These are phyloP conservation scores for Scutellaria minor DNA, from an alignment of 257 asterid species.

Conservation along the genomic window DNA sequence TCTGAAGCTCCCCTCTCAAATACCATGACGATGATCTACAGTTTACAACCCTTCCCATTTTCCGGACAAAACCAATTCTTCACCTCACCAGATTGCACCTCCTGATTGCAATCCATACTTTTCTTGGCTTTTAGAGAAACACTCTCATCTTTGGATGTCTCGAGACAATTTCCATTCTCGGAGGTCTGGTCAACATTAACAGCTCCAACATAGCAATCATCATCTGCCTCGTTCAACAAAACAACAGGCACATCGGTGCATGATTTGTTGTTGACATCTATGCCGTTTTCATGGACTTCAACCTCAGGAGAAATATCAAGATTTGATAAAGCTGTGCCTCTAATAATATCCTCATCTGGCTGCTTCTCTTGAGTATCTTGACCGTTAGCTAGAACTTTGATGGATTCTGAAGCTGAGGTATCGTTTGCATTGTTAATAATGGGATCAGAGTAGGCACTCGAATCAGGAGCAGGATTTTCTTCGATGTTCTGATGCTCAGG, in stretches of 20 bases:
- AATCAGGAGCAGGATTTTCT: conserved; percentile 29
- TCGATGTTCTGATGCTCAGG: conserved; percentile 29
- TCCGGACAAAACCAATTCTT: conserved; percentile 8
- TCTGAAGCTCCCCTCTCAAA: conserved; percentile 13
- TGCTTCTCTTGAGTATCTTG: conserved; percentile 30
- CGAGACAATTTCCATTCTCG: conserved; percentile 18
- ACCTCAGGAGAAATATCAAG: conserved; percentile 23
- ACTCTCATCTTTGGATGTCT: conserved; percentile 19
- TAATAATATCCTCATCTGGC: conserved; percentile 11
- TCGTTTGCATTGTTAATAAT: not conserved
- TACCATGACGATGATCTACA: not conserved
- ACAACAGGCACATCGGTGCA: conserved; percentile 3
- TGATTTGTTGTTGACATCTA: conserved; percentile 36
- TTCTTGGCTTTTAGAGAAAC: conserved; percentile 21
- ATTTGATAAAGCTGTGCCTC: conserved; percentile 20
- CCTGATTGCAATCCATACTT: conserved; percentile 33
- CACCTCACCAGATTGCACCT: conserved; percentile 20
- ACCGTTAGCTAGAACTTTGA: conserved; percentile 25
- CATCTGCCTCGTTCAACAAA: conserved; percentile 20
- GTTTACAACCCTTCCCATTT: conserved; percentile 22
- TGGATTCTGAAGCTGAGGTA: not conserved
- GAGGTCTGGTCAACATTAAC: conserved; percentile 7
- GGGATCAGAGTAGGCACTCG: conserved; percentile 31
- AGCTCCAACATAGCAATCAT: conserved; percentile 1
- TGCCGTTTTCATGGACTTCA: conserved; percentile 8